phyloP scores from a whole-genome alignment of 768 basidiomycete genomes.

The Termitomyces sp. region DNA sequence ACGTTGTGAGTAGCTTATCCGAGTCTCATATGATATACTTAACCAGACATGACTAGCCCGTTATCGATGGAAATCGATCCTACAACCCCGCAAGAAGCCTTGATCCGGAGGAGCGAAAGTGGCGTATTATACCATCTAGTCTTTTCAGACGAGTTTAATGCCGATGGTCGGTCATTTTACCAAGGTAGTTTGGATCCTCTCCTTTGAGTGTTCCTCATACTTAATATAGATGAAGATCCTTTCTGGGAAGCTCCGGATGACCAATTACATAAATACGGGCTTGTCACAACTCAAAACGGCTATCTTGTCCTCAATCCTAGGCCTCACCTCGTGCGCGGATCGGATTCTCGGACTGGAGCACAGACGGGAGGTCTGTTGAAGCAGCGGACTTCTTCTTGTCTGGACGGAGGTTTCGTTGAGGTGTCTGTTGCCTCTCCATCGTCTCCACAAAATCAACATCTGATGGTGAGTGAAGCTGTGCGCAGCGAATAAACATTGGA shows the following conservation, averaged over 20 bases:
- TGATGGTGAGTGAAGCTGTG: neutral
- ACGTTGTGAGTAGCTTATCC: constrained; percentile 1
- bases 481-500: neutral
- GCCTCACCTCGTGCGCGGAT: neutral
- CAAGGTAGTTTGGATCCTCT: neutral
- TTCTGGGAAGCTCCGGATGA: constrained; percentile 9
- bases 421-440: constrained; percentile 4
- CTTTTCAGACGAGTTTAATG: constrained; percentile 63
- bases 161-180: constrained; percentile 31
- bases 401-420: constrained; percentile 17
- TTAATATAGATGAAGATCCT: constrained; percentile 7
- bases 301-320: neutral
- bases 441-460: neutral
- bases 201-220: neutral
- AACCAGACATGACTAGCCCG: neutral
- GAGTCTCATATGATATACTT: neutral
- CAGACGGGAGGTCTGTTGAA: neutral
- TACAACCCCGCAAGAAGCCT: constrained; percentile 11
- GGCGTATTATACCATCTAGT: constrained; percentile 45
- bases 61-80: constrained; percentile 7
- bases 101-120: constrained; percentile 34
- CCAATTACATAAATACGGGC: neutral
- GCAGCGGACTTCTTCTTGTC: constrained; percentile 10
- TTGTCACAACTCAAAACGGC: constrained; percentile 8
- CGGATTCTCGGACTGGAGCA: neutral